phyloP scores from a whole-genome alignment of 2,329 filamentous ascomycete species.

The Pseudogymnoascus verrucosus region DNA sequence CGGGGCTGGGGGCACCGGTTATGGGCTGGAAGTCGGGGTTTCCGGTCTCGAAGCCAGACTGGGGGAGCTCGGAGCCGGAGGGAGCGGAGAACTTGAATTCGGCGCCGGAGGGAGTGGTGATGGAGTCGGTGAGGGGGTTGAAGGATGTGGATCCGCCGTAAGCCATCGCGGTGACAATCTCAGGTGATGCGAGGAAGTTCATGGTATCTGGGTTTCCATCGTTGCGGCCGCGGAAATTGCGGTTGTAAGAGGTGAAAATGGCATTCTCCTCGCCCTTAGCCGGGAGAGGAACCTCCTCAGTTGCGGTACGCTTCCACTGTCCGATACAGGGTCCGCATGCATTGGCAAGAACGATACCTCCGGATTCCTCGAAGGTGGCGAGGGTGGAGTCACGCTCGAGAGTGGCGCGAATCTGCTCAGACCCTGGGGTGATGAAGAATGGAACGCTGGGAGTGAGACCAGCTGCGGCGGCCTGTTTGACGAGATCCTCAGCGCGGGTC shows the following conservation, averaged over 20 bases:
- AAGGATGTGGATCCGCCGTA: constrained; percentile 91
- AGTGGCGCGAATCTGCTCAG: constrained; percentile 93
- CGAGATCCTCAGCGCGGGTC: constrained; percentile 86
- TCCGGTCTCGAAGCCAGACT: constrained; percentile 65
- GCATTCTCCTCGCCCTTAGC: constrained; percentile 82
- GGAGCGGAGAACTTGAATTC: constrained; percentile 80
- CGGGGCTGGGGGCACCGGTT: constrained; percentile 62
- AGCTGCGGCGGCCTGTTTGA: constrained; percentile 84
- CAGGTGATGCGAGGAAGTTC: constrained; percentile 97
- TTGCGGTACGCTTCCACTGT: constrained; percentile 90
- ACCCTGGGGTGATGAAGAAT: constrained; percentile 95
- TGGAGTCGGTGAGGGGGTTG: constrained; percentile 84
- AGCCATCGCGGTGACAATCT: constrained; percentile 92
- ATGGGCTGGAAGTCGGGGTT: constrained; percentile 66
- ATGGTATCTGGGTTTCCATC: constrained; percentile 95
- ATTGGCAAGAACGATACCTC: constrained; percentile 85
- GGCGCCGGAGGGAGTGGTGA: constrained; percentile 71
- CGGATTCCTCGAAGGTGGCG: constrained; percentile 74
- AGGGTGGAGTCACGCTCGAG: constrained; percentile 84
- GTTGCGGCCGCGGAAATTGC: constrained; percentile 95
- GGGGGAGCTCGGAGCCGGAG: constrained; percentile 57
- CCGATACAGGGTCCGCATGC: constrained; percentile 92
- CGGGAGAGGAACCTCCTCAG: constrained; percentile 39
- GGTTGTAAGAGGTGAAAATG: constrained; percentile 95
- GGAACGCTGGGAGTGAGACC: constrained; percentile 82